Percentiles rank a stretch among this genome's conserved stretches.
Conservation (phyloP, 768 basidiomycete genomes). For the Hygrophorus russula region DNA sequence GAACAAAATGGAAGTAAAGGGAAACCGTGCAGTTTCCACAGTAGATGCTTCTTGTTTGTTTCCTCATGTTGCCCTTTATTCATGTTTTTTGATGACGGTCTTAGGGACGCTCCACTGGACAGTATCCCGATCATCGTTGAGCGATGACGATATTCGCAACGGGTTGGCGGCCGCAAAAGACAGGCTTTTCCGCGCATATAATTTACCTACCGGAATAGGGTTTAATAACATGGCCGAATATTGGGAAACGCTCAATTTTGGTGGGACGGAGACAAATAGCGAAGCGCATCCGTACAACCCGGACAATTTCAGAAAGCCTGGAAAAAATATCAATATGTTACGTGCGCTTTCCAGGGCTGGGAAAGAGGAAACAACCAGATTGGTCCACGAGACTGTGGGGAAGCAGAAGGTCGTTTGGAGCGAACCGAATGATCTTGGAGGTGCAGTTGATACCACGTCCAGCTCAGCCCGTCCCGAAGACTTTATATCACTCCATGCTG, state of each 20-base stretch:
- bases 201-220: slow-evolving; percentile 38
- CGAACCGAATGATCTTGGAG: slow-evolving; percentile 9
- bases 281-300: slow-evolving; percentile 10
- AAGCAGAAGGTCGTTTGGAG: slow-evolving; percentile 36
- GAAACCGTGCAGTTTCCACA: slow-evolving; percentile 21
- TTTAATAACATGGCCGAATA: slow-evolving; percentile 29
- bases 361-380: slow-evolving; percentile 24
- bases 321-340: slow-evolving; percentile 23
- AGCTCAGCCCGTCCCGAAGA: too few species aligned
- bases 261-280: slow-evolving; percentile 13
- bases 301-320: slow-evolving; percentile 24
- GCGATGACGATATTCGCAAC: slow-evolving; percentile 22
- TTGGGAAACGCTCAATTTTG: slow-evolving; percentile 36
- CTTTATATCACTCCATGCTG: too few species aligned
- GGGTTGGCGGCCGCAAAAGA: slow-evolving; percentile 21
- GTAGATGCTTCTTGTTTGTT: slow-evolving; percentile 20
- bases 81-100: neutral
- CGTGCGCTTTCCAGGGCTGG: slow-evolving; percentile 39
- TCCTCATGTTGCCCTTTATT: neutral
- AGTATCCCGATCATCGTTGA: slow-evolving; percentile 28
- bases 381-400: slow-evolving; percentile 25
- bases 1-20: slow-evolving; percentile 23
- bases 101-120: slow-evolving; percentile 57
- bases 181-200: slow-evolving; percentile 35
- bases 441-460: neutral